Percentiles rank a stretch among this genome's conserved stretches.
These are phyloP conservation scores for Metarhizium anisopliae DNA, from an alignment of 2,329 filamentous ascomycete species.

Conservation along the genomic window DNA sequence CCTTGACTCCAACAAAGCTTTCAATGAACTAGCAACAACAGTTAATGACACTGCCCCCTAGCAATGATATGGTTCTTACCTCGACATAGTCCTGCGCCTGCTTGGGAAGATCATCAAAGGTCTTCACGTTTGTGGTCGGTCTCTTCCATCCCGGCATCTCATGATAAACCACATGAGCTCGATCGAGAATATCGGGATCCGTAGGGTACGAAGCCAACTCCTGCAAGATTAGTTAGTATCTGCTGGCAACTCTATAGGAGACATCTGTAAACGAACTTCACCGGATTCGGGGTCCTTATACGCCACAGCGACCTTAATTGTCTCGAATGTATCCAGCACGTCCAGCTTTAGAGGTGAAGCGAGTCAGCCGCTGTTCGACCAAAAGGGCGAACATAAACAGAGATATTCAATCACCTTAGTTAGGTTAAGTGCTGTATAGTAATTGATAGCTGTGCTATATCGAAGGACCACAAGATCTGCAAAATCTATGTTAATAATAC, in stretches of 20 bases:
- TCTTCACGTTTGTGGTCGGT: constrained; percentile 7
- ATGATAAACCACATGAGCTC: constrained; percentile 4
- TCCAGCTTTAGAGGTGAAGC: constrained; percentile 7
- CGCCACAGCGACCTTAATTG: constrained; percentile 64
- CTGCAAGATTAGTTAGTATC: no score
- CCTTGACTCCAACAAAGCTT: constrained; percentile 50
- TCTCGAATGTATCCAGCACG: constrained; percentile 63
- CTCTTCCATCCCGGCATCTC: constrained; percentile 9
- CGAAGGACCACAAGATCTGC: constrained; percentile 58
- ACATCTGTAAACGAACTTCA: constrained; percentile 12
- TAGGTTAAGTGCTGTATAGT: constrained; percentile 54
- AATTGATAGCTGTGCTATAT: constrained; percentile 53
- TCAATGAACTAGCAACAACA: constrained; percentile 42
- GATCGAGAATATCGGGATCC: no score
- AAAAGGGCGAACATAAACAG: no score
- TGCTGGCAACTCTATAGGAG: constrained; percentile 5
- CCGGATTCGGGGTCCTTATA: constrained; percentile 43
- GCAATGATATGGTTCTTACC: no score
- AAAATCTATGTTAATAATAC: no score
- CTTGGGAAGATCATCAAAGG: constrained; percentile 29
- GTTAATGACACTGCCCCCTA: no score
- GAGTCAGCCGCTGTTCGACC: no score
- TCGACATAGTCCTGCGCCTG: constrained; percentile 5
- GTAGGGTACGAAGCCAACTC: no score
- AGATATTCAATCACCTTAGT: constrained; percentile 19